These are phyloP conservation scores for Prinsepia uniflora DNA, from an alignment of 306 rosid species.

Conservation along the genomic window DNA sequence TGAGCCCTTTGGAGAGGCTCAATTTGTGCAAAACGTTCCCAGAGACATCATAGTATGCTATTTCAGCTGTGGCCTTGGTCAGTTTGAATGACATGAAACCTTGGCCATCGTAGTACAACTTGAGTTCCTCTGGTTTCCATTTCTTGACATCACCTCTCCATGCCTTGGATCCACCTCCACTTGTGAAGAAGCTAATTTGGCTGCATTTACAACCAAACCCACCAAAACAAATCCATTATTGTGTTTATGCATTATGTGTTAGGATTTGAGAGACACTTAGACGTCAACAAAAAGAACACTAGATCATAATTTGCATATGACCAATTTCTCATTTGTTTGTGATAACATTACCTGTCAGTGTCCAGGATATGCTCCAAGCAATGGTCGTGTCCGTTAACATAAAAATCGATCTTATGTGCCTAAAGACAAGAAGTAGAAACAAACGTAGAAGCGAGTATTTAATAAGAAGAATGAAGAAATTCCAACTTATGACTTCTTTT, in stretches of 20 bases:
- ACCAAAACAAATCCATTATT: background rate
- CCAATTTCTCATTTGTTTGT: background rate
- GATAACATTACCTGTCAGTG: slow-evolving; percentile 39
- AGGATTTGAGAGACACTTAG: too few species aligned
- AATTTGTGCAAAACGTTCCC: slow-evolving; percentile 54
- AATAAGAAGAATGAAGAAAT: background rate
- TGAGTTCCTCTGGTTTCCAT: slow-evolving; percentile 35
- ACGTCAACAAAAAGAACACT: too few species aligned
- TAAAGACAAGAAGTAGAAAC: slow-evolving; percentile 11
- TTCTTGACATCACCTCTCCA: slow-evolving; percentile 60
- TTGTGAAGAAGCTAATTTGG: slow-evolving; percentile 60
- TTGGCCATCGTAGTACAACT: slow-evolving; percentile 76
- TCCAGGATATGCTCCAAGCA: slow-evolving; percentile 71
- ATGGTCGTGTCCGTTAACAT: slow-evolving; percentile 82
- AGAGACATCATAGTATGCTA: slow-evolving; percentile 47
- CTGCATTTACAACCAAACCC: slow-evolving; percentile 31
- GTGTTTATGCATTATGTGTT: background rate
- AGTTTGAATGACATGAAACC: slow-evolving; percentile 64
- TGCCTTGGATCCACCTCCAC: slow-evolving; percentile 90
- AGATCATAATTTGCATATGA: background rate
- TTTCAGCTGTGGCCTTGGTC: slow-evolving; percentile 28
- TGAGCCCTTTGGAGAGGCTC: slow-evolving; percentile 32
- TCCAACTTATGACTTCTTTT: background rate
- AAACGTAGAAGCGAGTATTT: background rate
- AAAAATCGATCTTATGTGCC: slow-evolving; percentile 63